Evolutionary conservation across 140 eudicot species (phyloP).

Genomic region (Anethum foeniculum): DNA sequence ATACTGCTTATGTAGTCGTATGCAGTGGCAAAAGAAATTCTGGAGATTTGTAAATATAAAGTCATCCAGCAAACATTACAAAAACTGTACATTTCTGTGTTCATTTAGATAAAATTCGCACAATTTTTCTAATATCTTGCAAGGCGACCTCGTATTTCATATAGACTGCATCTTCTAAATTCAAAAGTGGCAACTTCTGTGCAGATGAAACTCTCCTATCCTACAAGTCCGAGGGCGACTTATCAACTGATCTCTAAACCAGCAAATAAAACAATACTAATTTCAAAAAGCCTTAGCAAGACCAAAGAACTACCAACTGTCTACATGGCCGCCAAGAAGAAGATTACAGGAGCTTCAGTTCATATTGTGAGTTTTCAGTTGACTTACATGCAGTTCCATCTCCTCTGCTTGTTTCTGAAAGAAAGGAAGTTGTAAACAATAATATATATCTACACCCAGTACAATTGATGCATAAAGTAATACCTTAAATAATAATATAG

Average conservation of each 20-base stretch:
- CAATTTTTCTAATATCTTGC: background rate
- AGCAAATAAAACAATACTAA: background rate
- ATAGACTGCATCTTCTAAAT: background rate
- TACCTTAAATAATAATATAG: no score
- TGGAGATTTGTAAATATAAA: background rate
- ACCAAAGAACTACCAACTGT: background rate
- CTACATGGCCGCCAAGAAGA: background rate
- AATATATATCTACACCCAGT: background rate
- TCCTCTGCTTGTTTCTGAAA: conserved; percentile 35
- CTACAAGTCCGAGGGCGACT: background rate
- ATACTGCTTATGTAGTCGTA: no score
- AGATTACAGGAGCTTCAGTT: background rate
- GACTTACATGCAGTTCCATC: conserved; percentile 15
- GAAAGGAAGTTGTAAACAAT: background rate
- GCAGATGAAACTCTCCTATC: background rate
- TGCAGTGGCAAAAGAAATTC: background rate
- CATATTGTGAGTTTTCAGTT: conserved; percentile 8
- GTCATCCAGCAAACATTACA: background rate
- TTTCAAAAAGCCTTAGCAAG: background rate
- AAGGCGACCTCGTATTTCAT: background rate
- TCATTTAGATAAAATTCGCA: background rate
- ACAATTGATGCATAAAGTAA: background rate
- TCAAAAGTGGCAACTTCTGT: background rate
- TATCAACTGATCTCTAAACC: background rate
- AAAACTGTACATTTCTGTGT: background rate